Percentiles rank a stretch among this genome's conserved stretches.
Conservation (phyloP, 805 yeast species). For the Cephaloascus fragrans region DNA sequence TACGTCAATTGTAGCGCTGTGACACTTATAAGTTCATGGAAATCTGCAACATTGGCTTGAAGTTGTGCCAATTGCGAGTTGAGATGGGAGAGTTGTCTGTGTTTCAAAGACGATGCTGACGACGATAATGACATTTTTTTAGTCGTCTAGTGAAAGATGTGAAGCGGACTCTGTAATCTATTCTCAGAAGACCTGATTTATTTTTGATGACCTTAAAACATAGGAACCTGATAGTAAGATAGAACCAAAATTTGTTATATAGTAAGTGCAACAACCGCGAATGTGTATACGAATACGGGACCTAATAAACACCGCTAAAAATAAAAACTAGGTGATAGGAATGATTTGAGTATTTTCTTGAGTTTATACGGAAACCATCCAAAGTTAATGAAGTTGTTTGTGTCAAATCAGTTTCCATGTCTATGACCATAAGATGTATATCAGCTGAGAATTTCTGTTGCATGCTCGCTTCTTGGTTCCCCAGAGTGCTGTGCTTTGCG, state of each 20-base stretch:
- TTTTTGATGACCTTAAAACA: background rate
- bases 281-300: too few relatives aligned
- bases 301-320: too few relatives aligned
- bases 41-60: slow-evolving; percentile 45
- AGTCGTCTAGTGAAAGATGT: background rate
- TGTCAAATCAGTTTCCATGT: too few relatives aligned
- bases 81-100: slow-evolving; percentile 40
- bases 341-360: too few relatives aligned
- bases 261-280: too few relatives aligned
- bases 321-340: too few relatives aligned
- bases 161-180: background rate
- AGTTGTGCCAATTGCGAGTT: slow-evolving; percentile 44
- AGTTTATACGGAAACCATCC: too few relatives aligned
- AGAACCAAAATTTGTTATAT: too few relatives aligned
- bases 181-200: too few relatives aligned
- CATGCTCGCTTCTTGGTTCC: slow-evolving; percentile 30
- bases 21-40: slow-evolving; percentile 38
- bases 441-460: slow-evolving; percentile 24
- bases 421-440: too few relatives aligned
- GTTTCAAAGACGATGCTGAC: slow-evolving; percentile 10
- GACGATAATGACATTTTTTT: background rate
- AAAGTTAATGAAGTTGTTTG: too few relatives aligned
- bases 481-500: slow-evolving; percentile 33
- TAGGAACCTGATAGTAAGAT: background rate
- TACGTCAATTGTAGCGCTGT: slow-evolving; percentile 43